phyloP scores from a whole-genome alignment of 257 asterid genomes.

The Nicotiana tabacum region DNA sequence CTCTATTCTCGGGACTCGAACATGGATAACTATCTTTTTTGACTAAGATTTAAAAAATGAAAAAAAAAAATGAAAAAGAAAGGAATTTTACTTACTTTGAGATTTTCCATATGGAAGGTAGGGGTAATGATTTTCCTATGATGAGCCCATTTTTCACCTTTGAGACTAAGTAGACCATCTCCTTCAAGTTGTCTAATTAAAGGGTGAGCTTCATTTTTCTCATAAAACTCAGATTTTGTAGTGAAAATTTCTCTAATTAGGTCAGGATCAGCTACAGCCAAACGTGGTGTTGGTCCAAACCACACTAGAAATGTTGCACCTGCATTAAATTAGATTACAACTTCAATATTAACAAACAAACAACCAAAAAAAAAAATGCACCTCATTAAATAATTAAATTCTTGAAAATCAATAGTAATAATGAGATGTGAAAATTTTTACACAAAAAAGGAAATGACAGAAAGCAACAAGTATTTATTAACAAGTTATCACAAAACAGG shows the following conservation, averaged over 20 bases:
- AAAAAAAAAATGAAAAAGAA: background rate
- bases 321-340: background rate
- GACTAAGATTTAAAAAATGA: background rate
- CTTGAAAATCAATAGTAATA: background rate
- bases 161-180: slow-evolving; percentile 42
- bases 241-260: slow-evolving; percentile 42
- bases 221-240: slow-evolving; percentile 39
- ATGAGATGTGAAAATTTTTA: background rate
- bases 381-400: background rate
- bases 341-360: background rate
- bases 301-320: slow-evolving; percentile 46
- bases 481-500: background rate
- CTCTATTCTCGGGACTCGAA: background rate
- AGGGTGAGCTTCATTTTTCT: slow-evolving; percentile 44
- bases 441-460: slow-evolving; percentile 5
- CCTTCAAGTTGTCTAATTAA: slow-evolving; percentile 43
- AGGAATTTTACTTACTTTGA: slow-evolving; percentile 25
- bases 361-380: background rate
- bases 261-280: slow-evolving; percentile 47
- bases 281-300: slow-evolving; percentile 47
- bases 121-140: slow-evolving; percentile 48
- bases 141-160: slow-evolving; percentile 49
- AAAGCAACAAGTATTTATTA: slow-evolving; percentile 2
- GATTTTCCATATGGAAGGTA: slow-evolving; percentile 46
- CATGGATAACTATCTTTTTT: background rate